Evolutionary conservation across 768 basidiomycete genomes (phyloP), one percentile per base, ranked within the genome.

Genomic region (Collybia sordida): DNA sequence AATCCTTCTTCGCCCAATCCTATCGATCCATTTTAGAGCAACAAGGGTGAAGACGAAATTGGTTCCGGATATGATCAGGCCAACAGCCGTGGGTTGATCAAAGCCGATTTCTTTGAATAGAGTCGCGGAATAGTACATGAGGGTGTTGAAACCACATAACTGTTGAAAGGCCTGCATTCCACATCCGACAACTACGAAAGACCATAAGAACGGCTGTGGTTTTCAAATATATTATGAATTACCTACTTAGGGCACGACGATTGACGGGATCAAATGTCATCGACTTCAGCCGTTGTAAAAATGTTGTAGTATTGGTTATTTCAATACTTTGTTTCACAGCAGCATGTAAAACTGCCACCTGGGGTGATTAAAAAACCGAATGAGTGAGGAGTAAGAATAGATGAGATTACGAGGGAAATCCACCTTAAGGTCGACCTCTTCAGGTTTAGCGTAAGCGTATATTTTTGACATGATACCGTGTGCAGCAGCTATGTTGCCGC

Each of bases 121-220:
- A 0, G 88, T 89, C 3, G 89, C 85, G 18, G 85, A 86, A 60
- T 86, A 85, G 59, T 79, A 82, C 80, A 83, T 82, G 50, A 90
- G 76, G 0, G 90, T 89, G 59, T 92, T 91, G 73, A 90, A 91
- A 1, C 90, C 90, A 53, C 83, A 91, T 0, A 92, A 74, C 61
- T 92, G 90, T 61, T 93, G 90, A 66, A 83, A 85, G 0, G 86
- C 88, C 69, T 92, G 90, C 66, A 92, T 81, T 38, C 86, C 90
- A 60, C 87, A 88, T 8, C 80, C 86, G 12, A 93, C 75, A 54
- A 88, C 86, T 89, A 49, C 11, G 42, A 22, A 17, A 40, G 14
- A 11, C 17, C 17, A 44, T 28, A 8, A 27, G 27, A 17, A 42
- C 18, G 43, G 37, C 7, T 0, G 23, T n/a, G 35, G 28, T 14